These are phyloP conservation scores for Rhododendron griersonianum DNA, from an alignment of 148 eudicot species.

Conservation along the genomic window DNA sequence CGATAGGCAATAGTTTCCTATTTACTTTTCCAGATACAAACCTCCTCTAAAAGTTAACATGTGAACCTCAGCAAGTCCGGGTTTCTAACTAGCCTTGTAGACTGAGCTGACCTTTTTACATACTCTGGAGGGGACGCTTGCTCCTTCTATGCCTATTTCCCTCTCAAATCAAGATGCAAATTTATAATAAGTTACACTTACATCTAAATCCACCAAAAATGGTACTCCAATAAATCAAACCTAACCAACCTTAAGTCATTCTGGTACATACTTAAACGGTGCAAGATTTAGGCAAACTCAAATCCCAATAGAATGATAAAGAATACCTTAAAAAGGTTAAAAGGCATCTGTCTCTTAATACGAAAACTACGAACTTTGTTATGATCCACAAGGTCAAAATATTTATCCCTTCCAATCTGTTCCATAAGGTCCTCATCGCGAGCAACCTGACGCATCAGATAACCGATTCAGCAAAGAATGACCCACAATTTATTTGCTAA, in stretches of 20 bases:
- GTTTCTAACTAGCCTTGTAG: background rate
- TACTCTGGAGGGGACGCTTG: background rate
- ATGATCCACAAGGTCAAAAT: conserved; percentile 90
- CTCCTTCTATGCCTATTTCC: background rate
- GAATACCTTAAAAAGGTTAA: conserved; percentile 66
- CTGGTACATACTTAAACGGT: background rate
- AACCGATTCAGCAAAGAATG: background rate
- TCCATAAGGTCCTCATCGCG: conserved; percentile 67
- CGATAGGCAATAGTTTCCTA: background rate
- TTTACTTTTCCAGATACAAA: background rate
- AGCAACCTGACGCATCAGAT: conserved; percentile 50
- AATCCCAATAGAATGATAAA: background rate
- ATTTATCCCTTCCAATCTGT: conserved; percentile 70
- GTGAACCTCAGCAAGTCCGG: background rate
- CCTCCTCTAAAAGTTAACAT: background rate
- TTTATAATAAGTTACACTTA: background rate
- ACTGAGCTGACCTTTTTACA: background rate
- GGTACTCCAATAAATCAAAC: background rate
- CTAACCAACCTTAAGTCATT: background rate
- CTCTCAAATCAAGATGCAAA: background rate
- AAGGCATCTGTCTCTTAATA: conserved; percentile 59
- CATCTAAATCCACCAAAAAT: background rate
- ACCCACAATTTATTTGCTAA: background rate
- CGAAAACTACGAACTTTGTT: conserved; percentile 70
- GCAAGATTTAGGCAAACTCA: background rate